Evolutionary conservation across 2,329 filamentous ascomycete species (phyloP).

Genomic region (Zymoseptoria crescenta): DNA sequence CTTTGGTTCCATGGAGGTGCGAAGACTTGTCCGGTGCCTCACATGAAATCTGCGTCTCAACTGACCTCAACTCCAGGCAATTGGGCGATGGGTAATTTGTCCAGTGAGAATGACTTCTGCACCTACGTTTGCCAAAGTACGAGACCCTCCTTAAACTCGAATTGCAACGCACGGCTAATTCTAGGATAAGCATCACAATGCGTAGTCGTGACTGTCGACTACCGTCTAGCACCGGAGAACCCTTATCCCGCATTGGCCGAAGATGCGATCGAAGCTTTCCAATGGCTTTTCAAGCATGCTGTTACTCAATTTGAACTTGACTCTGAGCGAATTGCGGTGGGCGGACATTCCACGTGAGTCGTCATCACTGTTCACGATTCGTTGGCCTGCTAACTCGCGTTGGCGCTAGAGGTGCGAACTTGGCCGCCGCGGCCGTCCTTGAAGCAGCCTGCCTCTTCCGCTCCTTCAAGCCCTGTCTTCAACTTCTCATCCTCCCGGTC

Average conservation of each 20-base stretch:
- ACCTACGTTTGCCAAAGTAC: slow-evolving; percentile 15
- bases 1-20: slow-evolving; percentile 9
- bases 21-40: not conserved
- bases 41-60: not conserved
- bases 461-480: slow-evolving; percentile 12
- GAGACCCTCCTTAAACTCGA: not conserved
- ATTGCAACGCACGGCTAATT: not conserved
- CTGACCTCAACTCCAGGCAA: slow-evolving; percentile 6
- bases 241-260: slow-evolving; percentile 38
- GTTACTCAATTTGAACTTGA: slow-evolving; percentile 10
- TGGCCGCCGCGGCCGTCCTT: slow-evolving; percentile 14
- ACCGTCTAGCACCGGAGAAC: slow-evolving; percentile 40
- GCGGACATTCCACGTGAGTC: slow-evolving; percentile 11
- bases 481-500: slow-evolving; percentile 14
- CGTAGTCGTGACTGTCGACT: slow-evolving; percentile 20
- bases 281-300: slow-evolving; percentile 29
- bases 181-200: slow-evolving; percentile 8
- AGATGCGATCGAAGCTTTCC: slow-evolving; percentile 39
- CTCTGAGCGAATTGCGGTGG: slow-evolving; percentile 11
- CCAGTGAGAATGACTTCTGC: slow-evolving; percentile 18
- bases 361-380: not conserved
- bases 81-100: slow-evolving; percentile 12
- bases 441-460: slow-evolving; percentile 16
- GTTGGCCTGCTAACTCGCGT: not conserved
- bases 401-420: slow-evolving; percentile 9